Evolutionary conservation across 345 rosid genomes (phyloP).

Genomic region (Raphanus sativus): DNA sequence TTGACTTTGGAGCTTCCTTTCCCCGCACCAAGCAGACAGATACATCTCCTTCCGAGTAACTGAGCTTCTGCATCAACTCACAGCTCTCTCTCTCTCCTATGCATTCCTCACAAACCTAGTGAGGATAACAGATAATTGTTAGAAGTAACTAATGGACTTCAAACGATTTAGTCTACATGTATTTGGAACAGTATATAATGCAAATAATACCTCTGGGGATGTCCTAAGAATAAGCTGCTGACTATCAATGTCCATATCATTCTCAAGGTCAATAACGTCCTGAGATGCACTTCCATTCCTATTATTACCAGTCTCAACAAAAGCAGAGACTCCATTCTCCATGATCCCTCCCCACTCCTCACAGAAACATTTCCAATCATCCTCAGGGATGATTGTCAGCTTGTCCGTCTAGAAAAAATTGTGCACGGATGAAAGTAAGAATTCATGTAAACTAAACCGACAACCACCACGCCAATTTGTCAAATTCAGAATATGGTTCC

Average conservation of each 20-base stretch:
- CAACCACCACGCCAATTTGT: constrained; percentile 7
- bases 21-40: constrained; percentile 73
- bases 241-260: constrained; percentile 54
- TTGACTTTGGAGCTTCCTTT: constrained; percentile 89
- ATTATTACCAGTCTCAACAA: constrained; percentile 49
- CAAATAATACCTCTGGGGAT: constrained; percentile 69
- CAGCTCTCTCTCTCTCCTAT: constrained; percentile 93
- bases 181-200: neutral
- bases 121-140: constrained; percentile 13
- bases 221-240: constrained; percentile 56
- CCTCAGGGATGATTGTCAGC: constrained; percentile 72
- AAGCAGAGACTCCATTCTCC: constrained; percentile 70
- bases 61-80: constrained; percentile 82
- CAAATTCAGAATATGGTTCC: constrained; percentile 3
- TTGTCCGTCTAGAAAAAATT: constrained; percentile 69
- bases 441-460: constrained; percentile 16
- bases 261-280: constrained; percentile 44
- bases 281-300: constrained; percentile 38
- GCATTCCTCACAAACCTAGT: constrained; percentile 81
- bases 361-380: constrained; percentile 90
- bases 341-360: constrained; percentile 86
- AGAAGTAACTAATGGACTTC: neutral
- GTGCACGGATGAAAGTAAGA: constrained; percentile 29
- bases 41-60: constrained; percentile 71
- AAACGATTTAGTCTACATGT: neutral